A percentile compares a stretch with the other conserved stretches of the same genome.
Evolutionary conservation across 805 yeast genomes (phyloP).

Genomic region (Metschnikowia matae): DNA sequence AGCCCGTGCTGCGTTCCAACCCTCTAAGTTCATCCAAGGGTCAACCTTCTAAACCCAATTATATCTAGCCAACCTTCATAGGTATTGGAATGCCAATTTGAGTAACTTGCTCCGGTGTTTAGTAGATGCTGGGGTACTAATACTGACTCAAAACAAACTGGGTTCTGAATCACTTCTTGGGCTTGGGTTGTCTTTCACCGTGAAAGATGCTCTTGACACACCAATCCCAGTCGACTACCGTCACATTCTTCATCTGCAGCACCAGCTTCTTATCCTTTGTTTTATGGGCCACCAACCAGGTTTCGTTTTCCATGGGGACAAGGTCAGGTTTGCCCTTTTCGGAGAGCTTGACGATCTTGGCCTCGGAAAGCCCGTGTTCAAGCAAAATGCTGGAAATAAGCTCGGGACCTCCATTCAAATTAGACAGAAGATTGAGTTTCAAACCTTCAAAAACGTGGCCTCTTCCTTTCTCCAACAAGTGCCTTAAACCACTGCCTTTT

Average conservation of each 20-base stretch:
- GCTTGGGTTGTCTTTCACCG: conserved; percentile 6
- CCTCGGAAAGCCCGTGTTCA: conserved; percentile 52
- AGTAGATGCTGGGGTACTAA: no score
- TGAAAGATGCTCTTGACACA: conserved; percentile 53
- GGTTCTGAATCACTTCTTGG: not conserved
- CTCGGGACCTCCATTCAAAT: conserved; percentile 57
- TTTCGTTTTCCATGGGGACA: conserved; percentile 14
- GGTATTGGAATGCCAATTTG: no score
- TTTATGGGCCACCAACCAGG: conserved; percentile 30
- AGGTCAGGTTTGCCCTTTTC: conserved; percentile 16
- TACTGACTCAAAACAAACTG: no score
- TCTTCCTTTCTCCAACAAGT: conserved; percentile 6
- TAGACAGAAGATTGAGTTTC: conserved; percentile 52
- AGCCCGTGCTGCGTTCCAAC: no score
- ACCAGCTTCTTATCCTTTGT: conserved; percentile 28
- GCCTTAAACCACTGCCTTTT: conserved; percentile 13
- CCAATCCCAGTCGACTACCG: conserved; percentile 62
- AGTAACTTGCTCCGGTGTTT: no score
- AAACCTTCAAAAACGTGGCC: conserved; percentile 42
- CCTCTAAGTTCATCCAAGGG: no score
- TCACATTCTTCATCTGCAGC: conserved; percentile 18
- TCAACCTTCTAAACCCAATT: no score
- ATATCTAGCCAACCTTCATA: no score
- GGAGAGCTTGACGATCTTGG: conserved; percentile 20
- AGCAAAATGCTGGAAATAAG: conserved; percentile 53